Base-by-base conservation (phyloP, 768 basidiomycete genomes). In the Boletales sp. region DNA sequence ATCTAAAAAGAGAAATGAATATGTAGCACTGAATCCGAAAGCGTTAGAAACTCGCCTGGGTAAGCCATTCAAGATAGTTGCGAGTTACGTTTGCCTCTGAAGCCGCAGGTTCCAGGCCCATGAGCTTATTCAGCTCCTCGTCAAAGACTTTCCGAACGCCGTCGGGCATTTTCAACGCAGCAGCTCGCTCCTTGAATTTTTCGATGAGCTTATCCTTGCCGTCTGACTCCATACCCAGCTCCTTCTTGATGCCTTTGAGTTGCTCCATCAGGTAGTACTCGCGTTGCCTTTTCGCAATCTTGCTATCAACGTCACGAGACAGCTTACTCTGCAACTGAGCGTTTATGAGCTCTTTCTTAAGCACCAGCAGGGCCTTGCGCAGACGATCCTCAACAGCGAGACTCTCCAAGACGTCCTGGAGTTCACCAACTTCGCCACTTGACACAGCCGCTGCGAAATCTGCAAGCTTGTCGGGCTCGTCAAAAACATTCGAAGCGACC, bases 231-330 rank as follows among this genome's bases (percentile, higher is more conserved):
- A 95, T 92, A 1, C 94, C 94, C 8, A 95, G 76, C 67, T 95
- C 94, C 72, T 91, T 94, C 77, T 95, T 95, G 69, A 95, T 94
- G 4, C 90, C 90, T 68, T 93, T 93, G 39, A 97, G 79, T 69
- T 97, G 94, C 65, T 97, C 94, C 90, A 94, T 94, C 45, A 97
- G 75, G 63, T 94, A 97, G 58, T 94, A 94, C 71, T 97, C 94
- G 47, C 93, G 75, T 64, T 97, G 94, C 6, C 94, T 78, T 65
- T 95, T 94, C 11, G 91, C 91, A 52, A 97, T 94, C 74, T 94
- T 97, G 75, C 74, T 82, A 63, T 98, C 93, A 2, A 98, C 94
- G 59, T 98, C 94, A 15, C 90, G 79, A 2, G 86, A 84, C 49
- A 98, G 86, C 70, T 95, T 97, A 60, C 81, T 84, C 69, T 97